Percentiles rank a stretch among this genome's conserved stretches.
phyloP scores from a whole-genome alignment of 371 early-diverging fungal genomes.

The Mucor racemosus region DNA sequence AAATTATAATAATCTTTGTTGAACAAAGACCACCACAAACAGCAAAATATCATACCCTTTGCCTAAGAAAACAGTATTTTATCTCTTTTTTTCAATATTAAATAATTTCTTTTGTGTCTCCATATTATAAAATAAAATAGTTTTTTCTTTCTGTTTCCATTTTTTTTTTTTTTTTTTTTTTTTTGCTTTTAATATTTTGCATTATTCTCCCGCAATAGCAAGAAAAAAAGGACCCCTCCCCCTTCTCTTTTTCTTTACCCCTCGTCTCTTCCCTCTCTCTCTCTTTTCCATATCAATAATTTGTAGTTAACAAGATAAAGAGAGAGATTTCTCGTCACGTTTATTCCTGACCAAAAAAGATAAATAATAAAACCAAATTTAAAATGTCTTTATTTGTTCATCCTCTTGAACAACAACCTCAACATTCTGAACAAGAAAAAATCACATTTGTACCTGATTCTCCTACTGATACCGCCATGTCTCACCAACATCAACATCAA shows the following conservation, averaged over 20 bases:
- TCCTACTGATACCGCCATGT: not conserved
- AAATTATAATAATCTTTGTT: slow-evolving; percentile 14
- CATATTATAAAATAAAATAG: slow-evolving; percentile 2
- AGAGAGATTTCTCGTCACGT: slow-evolving; percentile 9
- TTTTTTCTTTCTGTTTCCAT: not conserved
- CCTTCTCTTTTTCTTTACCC: slow-evolving; percentile 9
- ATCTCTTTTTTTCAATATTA: slow-evolving; percentile 2
- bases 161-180: slow-evolving; percentile 10
- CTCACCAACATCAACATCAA: not conserved
- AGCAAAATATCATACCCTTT: slow-evolving; percentile 6
- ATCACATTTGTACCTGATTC: not conserved
- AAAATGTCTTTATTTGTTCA: slow-evolving; percentile 33
- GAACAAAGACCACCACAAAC: slow-evolving; percentile 3
- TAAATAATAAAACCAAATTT: slow-evolving; percentile 13
- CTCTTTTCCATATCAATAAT: not conserved
- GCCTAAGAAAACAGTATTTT: not conserved
- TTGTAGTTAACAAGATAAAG: not conserved
- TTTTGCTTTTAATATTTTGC: not conserved
- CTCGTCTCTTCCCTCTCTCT: slow-evolving; percentile 5
- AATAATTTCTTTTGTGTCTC: slow-evolving; percentile 6
- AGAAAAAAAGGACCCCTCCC: not conserved
- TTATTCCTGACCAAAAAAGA: slow-evolving; percentile 3
- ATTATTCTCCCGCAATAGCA: not conserved
- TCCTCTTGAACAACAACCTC: slow-evolving; percentile 23
- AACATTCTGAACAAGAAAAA: slow-evolving; percentile 6